Base-by-base conservation (phyloP, 2,329 filamentous ascomycete genomes). In the Ambrosiella xylebori region DNA sequence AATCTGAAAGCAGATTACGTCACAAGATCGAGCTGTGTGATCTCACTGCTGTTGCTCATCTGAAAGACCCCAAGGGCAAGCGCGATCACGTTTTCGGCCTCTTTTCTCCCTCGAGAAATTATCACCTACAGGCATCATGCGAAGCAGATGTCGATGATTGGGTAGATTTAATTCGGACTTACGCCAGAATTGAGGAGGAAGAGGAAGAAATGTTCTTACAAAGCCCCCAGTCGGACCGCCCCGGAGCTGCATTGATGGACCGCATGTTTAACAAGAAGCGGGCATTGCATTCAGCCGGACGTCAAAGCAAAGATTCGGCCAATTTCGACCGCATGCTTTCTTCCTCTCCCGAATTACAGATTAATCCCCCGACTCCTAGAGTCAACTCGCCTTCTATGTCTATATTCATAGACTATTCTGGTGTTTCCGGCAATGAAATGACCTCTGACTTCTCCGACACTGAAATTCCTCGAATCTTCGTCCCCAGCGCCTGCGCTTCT, bases 41-140 rank as follows among this genome's bases (percentile, higher is more conserved):
- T 61, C 79, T 97, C 60, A 96, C 90, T 2, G 90, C 93, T 7
- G 88, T 95, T 50, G 87, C 90, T 1, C 81, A 87, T 60, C 82
- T 97, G 62, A 90, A 87, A 65, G 89, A 95, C 65, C 85, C 88
- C 7, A 95, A 95, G 70, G 83, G 89, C 61, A 90, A 86, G 68
- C 84, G 86, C 60, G 80, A 88, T 56, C 82, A 95, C 67, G 81
- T 96, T 61, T 97, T 98, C 67, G 93, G 87, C 17, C 78, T 97
- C 51, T 98, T 95, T 71, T 91, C 89, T 0, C 86, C 90, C 0
- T 85, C 89, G 13, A 84, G 85, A 63, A 97, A 96, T 71, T 95
- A 85, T 71, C 89, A 96, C 66, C 82, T 98, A 61, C 86, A 95
- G 69, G 89, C 88, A 0, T 68, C 75, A 38, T 84, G 79, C 3